Base-by-base conservation (phyloP, 805 yeast species). In the Lachancea thermotolerans region DNA sequence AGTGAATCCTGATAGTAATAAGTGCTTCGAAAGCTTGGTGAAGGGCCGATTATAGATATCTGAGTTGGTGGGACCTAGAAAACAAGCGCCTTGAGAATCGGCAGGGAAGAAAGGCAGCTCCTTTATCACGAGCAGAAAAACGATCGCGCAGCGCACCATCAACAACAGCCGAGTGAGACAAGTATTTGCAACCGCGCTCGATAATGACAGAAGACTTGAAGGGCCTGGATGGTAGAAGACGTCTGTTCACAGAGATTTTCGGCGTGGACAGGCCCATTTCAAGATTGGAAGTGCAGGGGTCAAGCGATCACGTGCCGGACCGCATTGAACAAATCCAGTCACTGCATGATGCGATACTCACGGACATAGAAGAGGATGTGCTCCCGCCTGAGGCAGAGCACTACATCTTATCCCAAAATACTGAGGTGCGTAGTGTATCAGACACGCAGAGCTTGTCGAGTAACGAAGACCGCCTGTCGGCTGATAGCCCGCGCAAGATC, bases 361-460 rank as follows among this genome's bases (percentile, higher is more conserved):
- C 50, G 10, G 58, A 57, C 39, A 53, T 60, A 2, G 36, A 54
- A 15, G 47, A 52, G 8, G 60, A 57, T 47, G 37, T 51, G 15
- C 37, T 53, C 4, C 46, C 46, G 15, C 43, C 27, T 9, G 48
- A 43, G 35, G 42, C 35, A 21, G 48, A 48, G 10, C 46, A 51
- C 17, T 54, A 53, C 35, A 53, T 57, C 30, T 36, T 61, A 29
- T 46, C 56, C 6, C 51, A 55, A 11, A 50, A 49, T 18, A 51
- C 62, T 1, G 51, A 50, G 15, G 56, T 62, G 21, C 51, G 54
- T 42, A 50, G 52, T 9, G 58, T 62, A 2, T 58, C 66, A 10
- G 66, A 62, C 39, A 57, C 65, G 2, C 56, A 52, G 38, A 58
- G 62, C 44, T 28, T 60, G 34, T 49, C 63, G 17, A 57, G 64